Conservation (phyloP, 2,329 filamentous ascomycete species). For the Leptodontidium sp. region DNA sequence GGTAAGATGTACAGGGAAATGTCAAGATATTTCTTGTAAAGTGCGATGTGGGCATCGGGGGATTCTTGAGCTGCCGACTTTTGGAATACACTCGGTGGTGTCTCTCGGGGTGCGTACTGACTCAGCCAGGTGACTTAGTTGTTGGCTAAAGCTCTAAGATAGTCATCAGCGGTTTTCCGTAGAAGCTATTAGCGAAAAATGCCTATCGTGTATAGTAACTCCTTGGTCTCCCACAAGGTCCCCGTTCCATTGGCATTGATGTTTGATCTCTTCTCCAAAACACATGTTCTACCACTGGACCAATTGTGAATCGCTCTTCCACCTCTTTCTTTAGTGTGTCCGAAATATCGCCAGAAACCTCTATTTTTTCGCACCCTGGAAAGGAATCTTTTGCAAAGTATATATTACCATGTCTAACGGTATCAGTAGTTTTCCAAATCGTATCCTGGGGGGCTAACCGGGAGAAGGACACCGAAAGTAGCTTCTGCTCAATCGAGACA, state of each 20-base stretch:
- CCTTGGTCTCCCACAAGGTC: conserved; percentile 48
- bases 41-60: conserved; percentile 45
- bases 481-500: conserved; percentile 48
- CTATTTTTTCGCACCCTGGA: conserved; percentile 44
- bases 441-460: conserved; percentile 38
- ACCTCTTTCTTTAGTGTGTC: conserved; percentile 45
- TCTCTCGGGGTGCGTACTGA: conserved; percentile 40
- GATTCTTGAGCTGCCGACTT: conserved; percentile 42
- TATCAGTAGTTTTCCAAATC: background rate
- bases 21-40: conserved; percentile 48
- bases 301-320: conserved; percentile 48
- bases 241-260: conserved; percentile 48
- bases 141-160: conserved; percentile 45
- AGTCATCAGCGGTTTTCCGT: conserved; percentile 48
- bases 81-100: conserved; percentile 38
- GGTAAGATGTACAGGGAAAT: conserved; percentile 46
- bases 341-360: conserved; percentile 42
- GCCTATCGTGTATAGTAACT: conserved; percentile 22
- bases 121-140: conserved; percentile 49
- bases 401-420: conserved; percentile 47
- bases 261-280: conserved; percentile 50
- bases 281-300: conserved; percentile 47
- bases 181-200: conserved; percentile 23
- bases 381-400: conserved; percentile 48
- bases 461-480: conserved; percentile 48